Evolutionary conservation across 768 basidiomycete species (phyloP).

Genomic region (Termitomyces eurrhizus): DNA sequence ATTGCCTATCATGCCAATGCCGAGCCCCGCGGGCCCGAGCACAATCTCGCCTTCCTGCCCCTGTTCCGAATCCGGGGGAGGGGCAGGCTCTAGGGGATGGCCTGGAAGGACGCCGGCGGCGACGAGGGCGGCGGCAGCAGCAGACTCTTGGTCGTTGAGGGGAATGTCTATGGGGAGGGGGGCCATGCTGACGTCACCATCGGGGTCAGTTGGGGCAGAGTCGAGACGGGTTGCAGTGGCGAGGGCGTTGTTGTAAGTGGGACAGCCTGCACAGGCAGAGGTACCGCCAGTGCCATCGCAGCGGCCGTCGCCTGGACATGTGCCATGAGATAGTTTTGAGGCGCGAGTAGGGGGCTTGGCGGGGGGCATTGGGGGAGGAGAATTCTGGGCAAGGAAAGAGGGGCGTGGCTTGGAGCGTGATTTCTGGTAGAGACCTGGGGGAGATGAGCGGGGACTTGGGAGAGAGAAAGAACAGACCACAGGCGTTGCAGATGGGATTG

Average conservation of each 20-base stretch:
- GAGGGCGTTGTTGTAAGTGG: constrained; percentile 89
- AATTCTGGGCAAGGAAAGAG: constrained; percentile 44
- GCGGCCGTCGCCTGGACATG: constrained; percentile 97
- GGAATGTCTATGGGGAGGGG: constrained; percentile 10
- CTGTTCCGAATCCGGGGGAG: not conserved
- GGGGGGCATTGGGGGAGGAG: constrained; percentile 21
- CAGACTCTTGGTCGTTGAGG: constrained; percentile 13
- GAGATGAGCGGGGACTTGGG: constrained; percentile 12
- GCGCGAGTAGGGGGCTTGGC: constrained; percentile 6
- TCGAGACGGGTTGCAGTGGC: constrained; percentile 25
- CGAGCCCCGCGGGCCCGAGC: constrained; percentile 16
- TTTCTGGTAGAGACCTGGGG: constrained; percentile 79
- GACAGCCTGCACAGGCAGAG: constrained; percentile 90
- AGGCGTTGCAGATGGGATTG: constrained; percentile 85
- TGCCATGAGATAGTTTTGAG: constrained; percentile 38
- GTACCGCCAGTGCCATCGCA: constrained; percentile 98
- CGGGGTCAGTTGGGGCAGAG: constrained; percentile 19
- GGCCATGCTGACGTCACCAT: constrained; percentile 16
- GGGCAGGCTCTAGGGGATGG: not conserved
- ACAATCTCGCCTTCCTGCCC: constrained; percentile 8
- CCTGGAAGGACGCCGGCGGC: constrained; percentile 17
- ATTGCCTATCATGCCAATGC: constrained; percentile 19
- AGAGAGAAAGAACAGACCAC: constrained; percentile 44
- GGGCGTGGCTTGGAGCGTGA: constrained; percentile 74
- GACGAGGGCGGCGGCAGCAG: constrained; percentile 18